Evolutionary conservation across 192 early-diverging fungal species (phyloP).

Genomic region (Geosiphon pyriformis): DNA sequence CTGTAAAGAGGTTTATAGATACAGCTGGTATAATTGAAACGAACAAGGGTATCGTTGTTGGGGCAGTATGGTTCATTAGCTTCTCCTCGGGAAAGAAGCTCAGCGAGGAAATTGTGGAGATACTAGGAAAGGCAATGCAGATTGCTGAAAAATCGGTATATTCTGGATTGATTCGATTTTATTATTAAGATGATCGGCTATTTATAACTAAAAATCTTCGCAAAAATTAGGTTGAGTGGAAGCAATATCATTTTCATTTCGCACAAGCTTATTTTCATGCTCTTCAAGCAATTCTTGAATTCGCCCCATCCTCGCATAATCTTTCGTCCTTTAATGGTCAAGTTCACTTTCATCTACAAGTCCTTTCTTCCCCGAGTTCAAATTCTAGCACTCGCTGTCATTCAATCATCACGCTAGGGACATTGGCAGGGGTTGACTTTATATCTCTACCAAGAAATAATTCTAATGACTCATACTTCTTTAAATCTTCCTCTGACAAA

Average conservation of each 20-base stretch:
- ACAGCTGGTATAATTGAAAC: background rate
- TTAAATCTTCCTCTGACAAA: conserved; percentile 1
- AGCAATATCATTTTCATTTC: conserved; percentile 29
- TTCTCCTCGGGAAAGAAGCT: background rate
- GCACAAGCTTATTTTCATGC: conserved; percentile 21
- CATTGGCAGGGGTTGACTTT: conserved; percentile 26
- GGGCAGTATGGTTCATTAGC: conserved; percentile 13
- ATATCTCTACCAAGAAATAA: conserved; percentile 3
- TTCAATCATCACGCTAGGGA: conserved; percentile 28
- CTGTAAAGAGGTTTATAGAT: conserved; percentile 16
- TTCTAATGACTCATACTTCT: background rate
- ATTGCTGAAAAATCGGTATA: conserved; percentile 24
- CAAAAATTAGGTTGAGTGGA: conserved; percentile 12
- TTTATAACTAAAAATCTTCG: background rate
- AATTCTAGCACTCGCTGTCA: conserved; percentile 17
- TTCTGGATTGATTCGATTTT: background rate
- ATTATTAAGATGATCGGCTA: background rate
- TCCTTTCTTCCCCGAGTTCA: conserved; percentile 12
- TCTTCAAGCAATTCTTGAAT: conserved; percentile 9
- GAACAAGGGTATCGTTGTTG: conserved; percentile 4
- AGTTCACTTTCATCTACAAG: conserved; percentile 14
- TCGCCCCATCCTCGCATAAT: conserved; percentile 1
- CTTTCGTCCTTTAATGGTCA: conserved; percentile 16
- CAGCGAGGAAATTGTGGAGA: conserved; percentile 17
- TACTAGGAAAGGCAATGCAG: conserved; percentile 23